Evolutionary conservation across 73 alveolate species (phyloP).

Genomic region (Paramecium sonneborni): DNA sequence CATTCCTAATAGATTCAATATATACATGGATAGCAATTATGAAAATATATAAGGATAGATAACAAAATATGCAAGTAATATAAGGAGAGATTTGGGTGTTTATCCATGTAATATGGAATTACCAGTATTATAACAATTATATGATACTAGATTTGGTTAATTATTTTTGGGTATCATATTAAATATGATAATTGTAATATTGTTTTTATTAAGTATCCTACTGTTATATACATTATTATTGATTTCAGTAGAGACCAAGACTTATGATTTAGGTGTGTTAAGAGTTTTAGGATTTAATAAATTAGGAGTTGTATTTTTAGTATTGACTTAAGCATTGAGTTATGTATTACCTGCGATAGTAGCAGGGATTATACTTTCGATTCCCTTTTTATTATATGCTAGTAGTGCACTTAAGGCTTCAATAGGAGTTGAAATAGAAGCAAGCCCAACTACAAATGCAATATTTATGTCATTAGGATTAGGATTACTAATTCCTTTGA

Average conservation of each 20-base stretch:
- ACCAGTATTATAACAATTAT: slow-evolving; percentile 73
- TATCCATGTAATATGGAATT: slow-evolving; percentile 71
- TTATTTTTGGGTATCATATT: slow-evolving; percentile 82
- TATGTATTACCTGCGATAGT: slow-evolving; percentile 88
- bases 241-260: slow-evolving; percentile 86
- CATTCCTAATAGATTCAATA: slow-evolving; percentile 55
- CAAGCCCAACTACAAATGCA: slow-evolving; percentile 76
- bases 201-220: slow-evolving; percentile 78
- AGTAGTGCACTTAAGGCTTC: slow-evolving; percentile 54
- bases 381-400: slow-evolving; percentile 58
- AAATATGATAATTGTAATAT: slow-evolving; percentile 76
- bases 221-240: slow-evolving; percentile 82
- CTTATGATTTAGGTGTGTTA: slow-evolving; percentile 86
- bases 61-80: slow-evolving; percentile 65
- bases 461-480: slow-evolving; percentile 63
- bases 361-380: slow-evolving; percentile 74
- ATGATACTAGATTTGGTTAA: slow-evolving; percentile 69
- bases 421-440: slow-evolving; percentile 71
- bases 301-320: slow-evolving; percentile 74
- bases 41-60: slow-evolving; percentile 71
- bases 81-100: slow-evolving; percentile 78
- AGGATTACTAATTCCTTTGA: slow-evolving; percentile 82
- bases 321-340: slow-evolving; percentile 74
- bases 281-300: slow-evolving; percentile 86
- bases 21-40: slow-evolving; percentile 63